Base-by-base conservation (phyloP, 169 alveolate genomes). In the Eimeria necatrix region DNA sequence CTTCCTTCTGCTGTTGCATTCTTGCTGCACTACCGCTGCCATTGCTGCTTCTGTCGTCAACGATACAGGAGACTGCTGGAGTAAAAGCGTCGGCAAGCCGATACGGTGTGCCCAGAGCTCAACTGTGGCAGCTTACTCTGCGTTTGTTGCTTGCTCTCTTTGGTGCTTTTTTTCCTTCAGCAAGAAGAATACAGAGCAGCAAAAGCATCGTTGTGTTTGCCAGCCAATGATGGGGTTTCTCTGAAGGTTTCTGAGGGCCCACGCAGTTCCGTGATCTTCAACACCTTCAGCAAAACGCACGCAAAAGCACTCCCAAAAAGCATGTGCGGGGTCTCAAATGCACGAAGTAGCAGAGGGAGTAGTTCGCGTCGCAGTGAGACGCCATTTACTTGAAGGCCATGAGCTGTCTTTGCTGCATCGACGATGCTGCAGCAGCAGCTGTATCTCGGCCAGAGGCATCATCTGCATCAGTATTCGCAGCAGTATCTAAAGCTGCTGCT, bases 301-400 rank as follows among this genome's bases (percentile, higher is more conserved):
- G 24, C 59, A 64, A 5, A 76, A 46, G n/a, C 80, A 12, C 53
- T 10, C 22, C 78, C 52, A 32, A 70, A 70, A 56, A 24, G 92
- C 78, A 6, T n/a, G 10, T n/a, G 78, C 14, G 16, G 92, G 53
- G 59, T 56, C 78, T 53, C 92, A 7, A 59, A 53, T 14, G 92
- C 92, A 51, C 4, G 8, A 49, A 76, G 92, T 59, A 76, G 5
- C 41, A 32, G 41, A 32, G 41, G 41, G 41, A 32, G 2, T 32
- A 32, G 41, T 32, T 32, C 41, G 41, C 41, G 41, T 32, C 41
- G 41, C 41, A 32, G 41, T 32, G 41, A 32, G 41, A 32, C 41
- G 41, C 41, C 41, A 0, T 32, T 32, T 32, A 32, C 41, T 32
- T 32, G 41, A 32, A 32, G 41, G 2, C 41, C 41, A 32, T 32